Evolutionary conservation across 495 filamentous ascomycete genomes (phyloP), one percentile per base, ranked within the genome.

Genomic region (Xanthoparmelia taractica): DNA sequence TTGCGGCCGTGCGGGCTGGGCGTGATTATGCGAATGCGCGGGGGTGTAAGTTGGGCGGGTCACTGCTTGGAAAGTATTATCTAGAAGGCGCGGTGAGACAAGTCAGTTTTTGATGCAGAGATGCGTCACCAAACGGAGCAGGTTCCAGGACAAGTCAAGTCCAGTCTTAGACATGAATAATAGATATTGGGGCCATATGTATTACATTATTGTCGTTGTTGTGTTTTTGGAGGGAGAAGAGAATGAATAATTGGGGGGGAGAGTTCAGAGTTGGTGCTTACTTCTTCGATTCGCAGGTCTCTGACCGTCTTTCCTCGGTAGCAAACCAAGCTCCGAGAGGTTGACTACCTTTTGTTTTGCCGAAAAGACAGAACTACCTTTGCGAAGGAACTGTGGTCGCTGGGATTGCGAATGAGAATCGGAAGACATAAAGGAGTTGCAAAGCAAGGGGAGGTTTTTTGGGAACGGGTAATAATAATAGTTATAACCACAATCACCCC

Each of bases 51-150:
- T 45, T 20, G 66, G 66, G 40, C 66, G 70, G 66, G 72, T 72
- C 61, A 66, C 71, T 66, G 72, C 72, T 68, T 71, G 72, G 48
- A 70, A 76, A 58, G 69, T 73, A 74, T 75, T 73, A 73, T 80
- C 79, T 81, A 77, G 72, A 76, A 76, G 75, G 75, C 73, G 73
- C 68, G 66, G 60, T 61, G 70, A 74, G 67, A 66, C 62, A 68
- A 69, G 50, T 47, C 58, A 63, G 68, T 48, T n/a, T n/a, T n/a
- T 47, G 54, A 43, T 33, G 61, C 59, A 58, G 45, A 43, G 29
- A 45, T 40, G 52, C 43, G 59, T 12, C 10, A 25, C 18, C 17
- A 27, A 31, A 20, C n/a, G 47, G 47, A 61, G 25, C 43, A 43
- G 40, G 7, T 58, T 40, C 54, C 50, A 20, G 64, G 57, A 48